Evolutionary conservation across 148 eudicot species (phyloP), one percentile per base, ranked within the genome.

Genomic region (Euryodendron excelsum): DNA sequence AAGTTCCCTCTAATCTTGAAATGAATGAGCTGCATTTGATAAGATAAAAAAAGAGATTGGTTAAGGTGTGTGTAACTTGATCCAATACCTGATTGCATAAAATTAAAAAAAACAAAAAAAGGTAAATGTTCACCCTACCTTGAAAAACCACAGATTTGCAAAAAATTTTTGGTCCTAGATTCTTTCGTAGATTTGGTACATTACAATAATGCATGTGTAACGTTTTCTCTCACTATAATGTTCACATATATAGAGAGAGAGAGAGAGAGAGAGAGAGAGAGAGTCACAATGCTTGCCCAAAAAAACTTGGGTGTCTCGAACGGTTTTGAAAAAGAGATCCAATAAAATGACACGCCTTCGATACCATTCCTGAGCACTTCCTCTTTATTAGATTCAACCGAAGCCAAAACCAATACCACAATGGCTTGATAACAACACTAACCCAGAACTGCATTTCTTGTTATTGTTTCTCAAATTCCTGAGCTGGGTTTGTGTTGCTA

Each of bases 221-320:
- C 66, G 27, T 18, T 33, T 21, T 55, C 0, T 0, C 66, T 63
- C n/a, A n/a, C 21, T 66, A 21, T 37, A 45, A 34, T 36, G 47
- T 14, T 36, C 47, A 15, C 56, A 27, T 17, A 45, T 2, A 47
- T 4, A 27, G 37, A 70, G 74, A 44, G 74, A 70, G 74, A 44
- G 73, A 69, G 73, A 20, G 9, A 1, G 25, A 61, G 65, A 18
- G 25, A n/a, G 45, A 36, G 45, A 2, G 48, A 33, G 61, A 31
- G n/a, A 63, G 37, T 21, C 76, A 73, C 64, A 73, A 41, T 69
- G 27, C 72, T 59, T 39, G 44, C 66, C 77, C 66, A 39, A 58
- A 28, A 59, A n/a, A n/a, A n/a, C n/a, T 34, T 74, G 58, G 77
- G 77, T 52, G 66, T 74, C 77, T 23, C 66, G 50, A 58, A 31